Conservation (phyloP, 768 basidiomycete genomes). For the Macrolepiota dolichaula region DNA sequence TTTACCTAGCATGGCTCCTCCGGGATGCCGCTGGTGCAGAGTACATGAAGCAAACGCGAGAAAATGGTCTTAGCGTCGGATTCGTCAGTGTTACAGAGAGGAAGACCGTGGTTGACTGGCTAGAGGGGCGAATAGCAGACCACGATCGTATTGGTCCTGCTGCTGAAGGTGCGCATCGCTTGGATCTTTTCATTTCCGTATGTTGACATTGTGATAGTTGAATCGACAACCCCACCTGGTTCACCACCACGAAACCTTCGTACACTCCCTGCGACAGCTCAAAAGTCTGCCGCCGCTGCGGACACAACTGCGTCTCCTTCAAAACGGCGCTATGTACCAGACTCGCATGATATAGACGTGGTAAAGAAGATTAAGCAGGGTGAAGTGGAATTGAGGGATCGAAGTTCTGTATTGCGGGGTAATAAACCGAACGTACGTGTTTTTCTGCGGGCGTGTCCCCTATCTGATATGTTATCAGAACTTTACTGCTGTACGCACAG, state of each 20-base stretch:
- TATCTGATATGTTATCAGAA: constrained; percentile 47
- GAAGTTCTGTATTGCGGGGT: constrained; percentile 81
- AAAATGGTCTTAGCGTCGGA: constrained; percentile 66
- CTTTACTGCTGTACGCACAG: constrained; percentile 64
- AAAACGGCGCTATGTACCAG: constrained; percentile 79
- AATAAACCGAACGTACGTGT: constrained; percentile 74
- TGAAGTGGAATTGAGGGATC: constrained; percentile 78
- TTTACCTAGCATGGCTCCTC: constrained; percentile 83
- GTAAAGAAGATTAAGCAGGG: constrained; percentile 81
- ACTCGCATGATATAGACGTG: constrained; percentile 73
- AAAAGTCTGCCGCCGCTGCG: constrained; percentile 23
- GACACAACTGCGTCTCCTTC: constrained; percentile 41
- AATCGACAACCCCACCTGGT: constrained; percentile 52
- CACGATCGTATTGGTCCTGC: constrained; percentile 51
- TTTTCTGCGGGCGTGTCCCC: not conserved
- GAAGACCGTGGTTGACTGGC: constrained; percentile 82
- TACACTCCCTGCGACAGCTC: constrained; percentile 25
- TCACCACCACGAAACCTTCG: constrained; percentile 32
- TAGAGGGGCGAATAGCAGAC: constrained; percentile 55
- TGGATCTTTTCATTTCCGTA: not conserved
- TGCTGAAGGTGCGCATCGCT: constrained; percentile 30
- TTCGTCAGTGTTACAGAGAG: constrained; percentile 88
- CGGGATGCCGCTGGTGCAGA: constrained; percentile 74
- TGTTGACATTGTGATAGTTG: not conserved
- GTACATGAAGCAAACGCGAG: constrained; percentile 84